Base-by-base conservation (phyloP, 805 yeast species). In the Wickerhamomyces queroliae region DNA sequence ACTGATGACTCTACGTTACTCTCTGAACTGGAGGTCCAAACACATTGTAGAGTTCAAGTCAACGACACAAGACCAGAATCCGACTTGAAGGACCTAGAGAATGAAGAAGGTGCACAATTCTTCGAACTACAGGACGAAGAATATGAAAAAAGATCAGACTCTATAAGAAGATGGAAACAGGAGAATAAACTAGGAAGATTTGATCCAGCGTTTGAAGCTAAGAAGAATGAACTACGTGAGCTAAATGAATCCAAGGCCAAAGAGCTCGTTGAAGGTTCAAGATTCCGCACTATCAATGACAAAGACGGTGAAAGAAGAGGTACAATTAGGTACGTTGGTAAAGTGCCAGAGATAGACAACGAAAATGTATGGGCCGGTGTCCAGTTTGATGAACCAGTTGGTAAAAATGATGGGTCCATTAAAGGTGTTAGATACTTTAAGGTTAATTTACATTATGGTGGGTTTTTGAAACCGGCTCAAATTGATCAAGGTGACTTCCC, bases 381-480 rank as follows among this genome's bases (percentile, higher is more conserved):
- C 4, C 85, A 81, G 49, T 79, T 89, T 39, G 93, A 85, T 49
- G 88, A 84, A 48, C 91, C 97, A 0, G 72, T 74, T 7, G 98
- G 98, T 5, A 87, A 83, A 58, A 87, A 90, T 53, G 77, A 87
- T 53, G 98, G 98, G 0, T 62, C 76, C 17, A 64, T 88, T 29
- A 75, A 78, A 26, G 89, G 86, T 0, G 56, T 49, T 1, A 52
- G 68, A 26, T 72, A 84, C 46, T 90, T 91, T 5, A 76, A 88
- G 24, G 63, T 66, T 6, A 52, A 53, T 6, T 52, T 52, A 0
- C 71, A 72, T 17, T 80, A 85, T 52, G 97, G 97, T 5, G 78
- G 88, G 6, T 87, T 91, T 58, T 76, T 89, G 12, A 75, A 75
- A 43, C 95, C 96, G 0, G 61, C 58, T 10, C 71, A 67, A 38